These are phyloP conservation scores for Cardamine resedifolia DNA, from an alignment of 345 rosid species.

Conservation along the genomic window DNA sequence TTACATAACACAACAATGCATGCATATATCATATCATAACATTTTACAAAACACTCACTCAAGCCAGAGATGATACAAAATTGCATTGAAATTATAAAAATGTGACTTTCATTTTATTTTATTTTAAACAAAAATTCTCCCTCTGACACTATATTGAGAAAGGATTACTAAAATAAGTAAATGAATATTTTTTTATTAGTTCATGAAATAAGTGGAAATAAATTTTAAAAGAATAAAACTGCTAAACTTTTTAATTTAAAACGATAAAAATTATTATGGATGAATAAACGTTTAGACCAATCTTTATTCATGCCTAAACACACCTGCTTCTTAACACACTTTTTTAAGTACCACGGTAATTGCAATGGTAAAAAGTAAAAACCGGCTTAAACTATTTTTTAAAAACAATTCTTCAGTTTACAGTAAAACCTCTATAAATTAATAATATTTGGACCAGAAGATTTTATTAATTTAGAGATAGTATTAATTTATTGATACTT, in stretches of 20 bases:
- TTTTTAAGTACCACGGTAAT: neutral
- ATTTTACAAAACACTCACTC: neutral
- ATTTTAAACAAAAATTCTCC: neutral
- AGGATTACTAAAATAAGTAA: neutral
- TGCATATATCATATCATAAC: neutral
- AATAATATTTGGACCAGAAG: too few relatives aligned
- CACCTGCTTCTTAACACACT: neutral
- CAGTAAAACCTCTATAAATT: too few relatives aligned
- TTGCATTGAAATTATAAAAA: neutral
- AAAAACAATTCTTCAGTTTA: neutral
- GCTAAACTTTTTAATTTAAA: too few relatives aligned
- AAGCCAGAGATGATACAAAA: neutral
- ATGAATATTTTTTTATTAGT: neutral
- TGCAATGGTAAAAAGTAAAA: too few relatives aligned
- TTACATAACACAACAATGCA: neutral
- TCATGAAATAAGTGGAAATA: neutral
- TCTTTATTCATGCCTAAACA: too few relatives aligned
- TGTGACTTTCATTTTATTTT: neutral
- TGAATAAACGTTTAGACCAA: too few relatives aligned
- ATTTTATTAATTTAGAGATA: too few relatives aligned
- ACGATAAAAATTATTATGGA: neutral
- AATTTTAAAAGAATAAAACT: neutral
- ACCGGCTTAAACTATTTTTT: neutral
- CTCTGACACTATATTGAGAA: neutral
- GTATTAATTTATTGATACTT: too few relatives aligned